Evolutionary conservation across 768 basidiomycete genomes (phyloP).

Genomic region (Coprinellus aureogranulatus): DNA sequence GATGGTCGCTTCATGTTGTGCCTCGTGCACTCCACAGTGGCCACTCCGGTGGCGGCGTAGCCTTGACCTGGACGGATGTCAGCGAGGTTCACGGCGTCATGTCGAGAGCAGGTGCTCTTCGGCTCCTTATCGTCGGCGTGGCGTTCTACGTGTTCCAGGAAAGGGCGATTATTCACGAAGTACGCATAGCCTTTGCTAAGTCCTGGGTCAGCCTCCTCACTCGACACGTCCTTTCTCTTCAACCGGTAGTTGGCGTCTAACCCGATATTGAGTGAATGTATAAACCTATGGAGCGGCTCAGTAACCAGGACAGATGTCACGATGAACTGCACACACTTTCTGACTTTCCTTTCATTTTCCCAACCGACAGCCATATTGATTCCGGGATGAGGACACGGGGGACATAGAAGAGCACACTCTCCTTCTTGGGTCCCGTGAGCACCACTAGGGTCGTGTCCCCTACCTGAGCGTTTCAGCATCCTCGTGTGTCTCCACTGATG

Average conservation of each 20-base stretch:
- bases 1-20: no score
- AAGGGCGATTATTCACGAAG: background rate
- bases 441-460: conserved; percentile 12
- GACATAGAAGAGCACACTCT: conserved; percentile 20
- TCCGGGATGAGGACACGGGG: conserved; percentile 23
- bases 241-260: background rate
- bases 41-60: no score
- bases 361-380: conserved; percentile 16
- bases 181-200: background rate
- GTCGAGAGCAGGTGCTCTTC: background rate
- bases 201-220: background rate
- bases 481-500: conserved; percentile 19
- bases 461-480: conserved; percentile 21
- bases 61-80: no score
- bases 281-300: background rate
- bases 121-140: background rate
- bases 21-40: no score
- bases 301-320: background rate
- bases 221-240: background rate
- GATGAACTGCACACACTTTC: background rate
- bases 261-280: background rate
- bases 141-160: background rate
- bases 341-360: background rate
- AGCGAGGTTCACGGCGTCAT: no score
- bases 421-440: conserved; percentile 11